A percentile compares a stretch with the other conserved stretches of the same genome.
Conservation (phyloP, 2,329 filamentous ascomycete genomes). For the Coleophoma crateriformis region DNA sequence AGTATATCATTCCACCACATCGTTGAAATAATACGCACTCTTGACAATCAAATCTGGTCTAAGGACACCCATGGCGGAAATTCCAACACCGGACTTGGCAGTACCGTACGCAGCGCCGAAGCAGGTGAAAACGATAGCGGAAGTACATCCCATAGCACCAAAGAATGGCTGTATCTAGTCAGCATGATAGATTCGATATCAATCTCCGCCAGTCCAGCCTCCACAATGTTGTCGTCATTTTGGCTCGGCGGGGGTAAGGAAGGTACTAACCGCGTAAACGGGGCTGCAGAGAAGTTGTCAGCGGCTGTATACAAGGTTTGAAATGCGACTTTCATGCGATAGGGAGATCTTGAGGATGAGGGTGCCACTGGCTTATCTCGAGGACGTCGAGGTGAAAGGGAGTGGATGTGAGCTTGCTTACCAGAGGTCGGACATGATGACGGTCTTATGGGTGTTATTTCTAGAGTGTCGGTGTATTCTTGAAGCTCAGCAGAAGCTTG, state of each 20-base stretch:
- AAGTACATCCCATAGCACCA: conserved; percentile 93
- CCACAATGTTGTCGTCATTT: conserved; percentile 12
- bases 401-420: conserved; percentile 46
- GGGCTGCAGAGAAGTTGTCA: conserved; percentile 60
- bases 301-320: conserved; percentile 23
- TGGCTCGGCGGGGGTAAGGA: conserved; percentile 5
- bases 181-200: conserved; percentile 20
- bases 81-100: conserved; percentile 98
- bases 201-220: conserved; percentile 5
- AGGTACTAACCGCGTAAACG: conserved; percentile 91
- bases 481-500: conserved; percentile 18
- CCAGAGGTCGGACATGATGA: conserved; percentile 79
- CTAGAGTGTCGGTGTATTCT: conserved; percentile 5
- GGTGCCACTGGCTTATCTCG: conserved; percentile 14
- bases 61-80: conserved; percentile 96
- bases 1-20: conserved; percentile 4
- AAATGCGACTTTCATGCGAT: neutral
- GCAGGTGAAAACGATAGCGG: conserved; percentile 93
- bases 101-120: conserved; percentile 97
- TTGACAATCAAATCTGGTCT: conserved; percentile 98
- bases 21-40: conserved; percentile 60
- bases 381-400: conserved; percentile 19
- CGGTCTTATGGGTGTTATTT: conserved; percentile 25
- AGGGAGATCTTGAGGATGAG: neutral
- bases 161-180: conserved; percentile 69